Percentiles rank a stretch among this genome's conserved stretches.
Conservation (phyloP, 2,329 filamentous ascomycete species). For the Exophiala xenobiotica region DNA sequence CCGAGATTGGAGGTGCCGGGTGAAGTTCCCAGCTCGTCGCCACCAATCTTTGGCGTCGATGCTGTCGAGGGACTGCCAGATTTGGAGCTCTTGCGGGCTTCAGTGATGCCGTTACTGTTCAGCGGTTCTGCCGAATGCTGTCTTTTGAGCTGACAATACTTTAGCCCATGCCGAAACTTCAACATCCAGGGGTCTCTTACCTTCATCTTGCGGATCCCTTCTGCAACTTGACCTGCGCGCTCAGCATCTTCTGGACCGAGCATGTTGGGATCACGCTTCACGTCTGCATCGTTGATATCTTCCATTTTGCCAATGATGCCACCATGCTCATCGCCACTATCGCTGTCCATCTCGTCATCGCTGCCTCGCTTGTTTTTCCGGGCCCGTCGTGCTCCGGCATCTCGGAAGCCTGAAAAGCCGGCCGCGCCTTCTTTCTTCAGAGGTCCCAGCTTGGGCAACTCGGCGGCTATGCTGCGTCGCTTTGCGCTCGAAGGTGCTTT, state of each 20-base stretch:
- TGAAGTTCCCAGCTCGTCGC: conserved; percentile 38
- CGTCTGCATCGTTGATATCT: conserved; percentile 57
- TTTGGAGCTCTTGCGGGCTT: conserved; percentile 43
- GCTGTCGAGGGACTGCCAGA: conserved; percentile 40
- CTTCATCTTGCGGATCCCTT: conserved; percentile 66
- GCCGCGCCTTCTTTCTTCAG: conserved; percentile 84
- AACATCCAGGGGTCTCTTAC: conserved; percentile 42
- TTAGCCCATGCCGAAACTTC: conserved; percentile 30
- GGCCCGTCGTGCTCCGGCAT: conserved; percentile 56
- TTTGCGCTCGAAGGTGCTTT: conserved; percentile 66
- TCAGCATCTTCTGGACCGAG: conserved; percentile 62
- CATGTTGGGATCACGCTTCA: conserved; percentile 46
- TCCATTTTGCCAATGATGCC: conserved; percentile 64
- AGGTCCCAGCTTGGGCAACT: conserved; percentile 81
- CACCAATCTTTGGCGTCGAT: conserved; percentile 36
- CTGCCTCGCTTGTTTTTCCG: conserved; percentile 54
- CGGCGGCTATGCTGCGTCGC: conserved; percentile 76
- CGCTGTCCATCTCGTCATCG: conserved; percentile 71
- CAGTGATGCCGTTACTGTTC: conserved; percentile 37
- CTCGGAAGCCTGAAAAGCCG: conserved; percentile 85
- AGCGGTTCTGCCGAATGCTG: conserved; percentile 62
- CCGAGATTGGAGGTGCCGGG: conserved; percentile 32
- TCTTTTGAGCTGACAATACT: conserved; percentile 57
- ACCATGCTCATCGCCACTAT: conserved; percentile 71
- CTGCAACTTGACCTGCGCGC: conserved; percentile 60